Base-by-base conservation (phyloP, 305 asterid species). In the Fraxinus floribunda region DNA sequence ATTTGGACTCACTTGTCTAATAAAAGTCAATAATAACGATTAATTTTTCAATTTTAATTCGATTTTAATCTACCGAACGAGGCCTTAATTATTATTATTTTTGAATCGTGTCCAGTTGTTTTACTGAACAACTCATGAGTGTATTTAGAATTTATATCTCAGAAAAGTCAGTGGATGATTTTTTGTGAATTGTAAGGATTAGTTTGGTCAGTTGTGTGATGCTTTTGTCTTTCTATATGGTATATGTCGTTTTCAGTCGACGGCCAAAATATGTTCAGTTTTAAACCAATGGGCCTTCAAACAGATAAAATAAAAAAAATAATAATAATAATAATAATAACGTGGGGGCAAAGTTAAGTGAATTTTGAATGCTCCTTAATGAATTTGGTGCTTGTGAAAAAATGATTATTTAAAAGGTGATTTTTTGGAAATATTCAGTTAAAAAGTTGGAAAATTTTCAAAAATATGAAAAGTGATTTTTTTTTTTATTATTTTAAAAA, bases 151-250 rank as follows among this genome's bases (percentile, higher is more conserved):
- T 18, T 62, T 18, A 60, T 2, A 66, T 10, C 18, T 29, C 7
- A 29, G 77, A 82, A 82, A 82, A 82, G 85, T 82, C 85, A 10
- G 15, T 0, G 0, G 64, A 77, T 82, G 81, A 77, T 46, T 32
- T 49, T 62, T 70, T 26, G 68, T 76, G 71, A 44, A 32, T 30
- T 16, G 75, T 71, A 13, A 22, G 79, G 24, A 24, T 72, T 46
- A 10, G 20, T 2, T 18, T 18, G 34, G 83, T 11, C 57, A 15
- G 75, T 18, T 75, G 36, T 18, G 44, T 75, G 55, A 44, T 52
- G 57, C 30, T 79, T 75, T 35, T 55, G 44, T 68, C 77, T 74
- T 46, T 30, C 35, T 7, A 0, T 29, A 72, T 81, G n/a, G 16
- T 71, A 30, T 80, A 32, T 46, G 78, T 80, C 55, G 49, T 80